Base-by-base conservation (phyloP, 1,284 basidiomycete genomes). In the Abortiporus biennis region DNA sequence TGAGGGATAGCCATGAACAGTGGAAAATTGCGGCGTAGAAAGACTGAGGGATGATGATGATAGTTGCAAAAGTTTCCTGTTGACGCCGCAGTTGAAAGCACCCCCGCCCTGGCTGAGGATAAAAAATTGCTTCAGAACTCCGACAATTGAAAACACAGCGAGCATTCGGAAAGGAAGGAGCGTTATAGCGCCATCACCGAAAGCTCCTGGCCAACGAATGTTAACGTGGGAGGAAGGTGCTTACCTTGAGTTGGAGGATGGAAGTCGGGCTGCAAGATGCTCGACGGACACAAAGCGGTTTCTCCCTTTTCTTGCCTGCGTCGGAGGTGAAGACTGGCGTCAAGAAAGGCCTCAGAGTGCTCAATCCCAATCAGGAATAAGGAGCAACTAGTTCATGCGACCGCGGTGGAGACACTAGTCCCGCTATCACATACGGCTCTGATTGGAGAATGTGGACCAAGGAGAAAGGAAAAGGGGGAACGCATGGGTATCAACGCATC, bases 101-200 rank as follows among this genome's bases (percentile, higher is more conserved):
- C n/a, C n/a, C n/a, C n/a, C n/a, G n/a, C n/a, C n/a, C n/a, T n/a
- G n/a, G n/a, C 34, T 43, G 41, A 30, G 33, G 35, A 37, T 15
- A 31, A 43, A 43, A 37, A 29, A 13, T 24, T 21, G n/a, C 34
- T 43, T 43, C 41, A 43, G 41, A 43, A 43, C 41, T 43, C 41
- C 41, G 41, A 43, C 41, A 43, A 24, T 37, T 27, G 40, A 35
- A n/a, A 29, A 37, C 35, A 32, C 35, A 43, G 41, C 35, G 34
- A 24, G 5, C 6, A 13, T 20, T 42, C 31, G 40, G 35, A 43
- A 35, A 16, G 11, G 29, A 29, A 31, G 12, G 23, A 20, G 20
- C 8, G 20, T 27, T 8, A 37, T 11, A 37, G 35, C 34, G 34
- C 41, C 41, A 43, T 43, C 41, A 31, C 24, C 34, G 6, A 33